A percentile compares a stretch with the other conserved stretches of the same genome.
These are phyloP conservation scores for Breviolum minutum DNA, from an alignment of 73 alveolate genomes.

Conservation along the genomic window DNA sequence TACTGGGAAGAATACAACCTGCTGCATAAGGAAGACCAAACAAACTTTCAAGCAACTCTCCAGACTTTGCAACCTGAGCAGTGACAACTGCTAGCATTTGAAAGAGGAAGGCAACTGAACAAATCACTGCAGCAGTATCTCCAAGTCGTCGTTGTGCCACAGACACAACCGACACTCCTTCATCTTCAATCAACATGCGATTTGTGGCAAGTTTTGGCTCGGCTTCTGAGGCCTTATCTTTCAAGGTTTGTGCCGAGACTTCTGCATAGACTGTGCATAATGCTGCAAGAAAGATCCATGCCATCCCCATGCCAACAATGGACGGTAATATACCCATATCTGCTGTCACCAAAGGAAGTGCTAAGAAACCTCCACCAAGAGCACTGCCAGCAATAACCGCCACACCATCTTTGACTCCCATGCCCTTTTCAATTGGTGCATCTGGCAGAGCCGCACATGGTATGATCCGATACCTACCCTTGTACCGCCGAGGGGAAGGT, in stretches of 20 bases:
- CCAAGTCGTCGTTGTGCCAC: conserved; percentile 66
- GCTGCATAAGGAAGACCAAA: conserved; percentile 44
- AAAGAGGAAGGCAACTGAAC: conserved; percentile 54
- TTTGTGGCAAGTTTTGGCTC: neutral
- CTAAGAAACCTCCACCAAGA: conserved; percentile 77
- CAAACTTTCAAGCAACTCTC: conserved; percentile 30
- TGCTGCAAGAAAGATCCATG: conserved; percentile 56
- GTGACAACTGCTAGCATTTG: conserved; percentile 91
- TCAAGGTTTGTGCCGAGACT: conserved; percentile 39
- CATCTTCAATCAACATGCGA: neutral
- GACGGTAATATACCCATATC: conserved; percentile 62
- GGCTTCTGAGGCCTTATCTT: neutral
- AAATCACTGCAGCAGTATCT: conserved; percentile 59
- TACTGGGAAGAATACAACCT: conserved; percentile 70
- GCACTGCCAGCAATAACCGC: conserved; percentile 91
- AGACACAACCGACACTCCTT: conserved; percentile 55
- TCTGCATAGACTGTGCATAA: conserved; percentile 72
- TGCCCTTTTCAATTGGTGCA: neutral
- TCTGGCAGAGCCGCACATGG: neutral
- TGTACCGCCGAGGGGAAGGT: neutral
- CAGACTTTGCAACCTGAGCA: conserved; percentile 86
- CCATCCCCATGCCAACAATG: conserved; percentile 36
- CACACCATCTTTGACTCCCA: conserved; percentile 66
- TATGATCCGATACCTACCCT: neutral
- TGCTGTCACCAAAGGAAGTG: conserved; percentile 75